Evolutionary conservation across 2,329 filamentous ascomycete genomes (phyloP).

Genomic region (Colletotrichum magnum): DNA sequence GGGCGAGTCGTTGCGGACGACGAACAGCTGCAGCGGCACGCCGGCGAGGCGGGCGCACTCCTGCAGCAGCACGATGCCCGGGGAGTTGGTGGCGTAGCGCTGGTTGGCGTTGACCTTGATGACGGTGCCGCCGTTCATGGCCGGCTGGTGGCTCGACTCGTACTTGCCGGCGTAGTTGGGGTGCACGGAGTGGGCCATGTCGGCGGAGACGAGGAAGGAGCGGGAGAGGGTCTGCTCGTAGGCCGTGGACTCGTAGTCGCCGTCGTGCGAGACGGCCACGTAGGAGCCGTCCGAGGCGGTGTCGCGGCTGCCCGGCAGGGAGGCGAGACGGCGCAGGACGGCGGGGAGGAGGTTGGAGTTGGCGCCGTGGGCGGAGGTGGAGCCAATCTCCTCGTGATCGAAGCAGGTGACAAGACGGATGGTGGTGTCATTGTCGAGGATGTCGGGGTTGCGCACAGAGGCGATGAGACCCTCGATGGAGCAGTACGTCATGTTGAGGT

Average conservation of each 20-base stretch:
- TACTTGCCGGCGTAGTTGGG: conserved; percentile 96
- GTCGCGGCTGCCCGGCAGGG: conserved; percentile 75
- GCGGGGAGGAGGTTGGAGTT: conserved; percentile 92
- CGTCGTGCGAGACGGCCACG: conserved; percentile 69
- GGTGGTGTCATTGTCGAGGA: conserved; percentile 81
- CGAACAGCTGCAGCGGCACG: conserved; percentile 94
- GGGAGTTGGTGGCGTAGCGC: conserved; percentile 95
- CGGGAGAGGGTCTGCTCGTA: conserved; percentile 94
- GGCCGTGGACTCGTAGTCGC: conserved; percentile 77
- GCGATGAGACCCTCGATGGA: conserved; percentile 87
- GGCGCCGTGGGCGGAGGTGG: conserved; percentile 91
- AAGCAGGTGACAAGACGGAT: conserved; percentile 96
- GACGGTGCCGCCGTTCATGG: conserved; percentile 96
- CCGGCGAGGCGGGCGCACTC: conserved; percentile 82
- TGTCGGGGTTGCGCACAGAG: conserved; percentile 75
- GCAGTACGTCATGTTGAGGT: conserved; percentile 97
- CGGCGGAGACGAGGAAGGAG: conserved; percentile 94
- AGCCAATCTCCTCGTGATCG: conserved; percentile 98
- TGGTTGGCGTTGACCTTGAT: conserved; percentile 99
- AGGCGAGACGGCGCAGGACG: conserved; percentile 87
- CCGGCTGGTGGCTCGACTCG: conserved; percentile 89
- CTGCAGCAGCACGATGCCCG: conserved; percentile 92
- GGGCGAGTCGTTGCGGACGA: conserved; percentile 93
- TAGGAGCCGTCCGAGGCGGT: conserved; percentile 74
- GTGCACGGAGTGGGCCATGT: conserved; percentile 97